Conservation (phyloP, 2,329 filamentous ascomycete species). For the Aspergillus fructus region DNA sequence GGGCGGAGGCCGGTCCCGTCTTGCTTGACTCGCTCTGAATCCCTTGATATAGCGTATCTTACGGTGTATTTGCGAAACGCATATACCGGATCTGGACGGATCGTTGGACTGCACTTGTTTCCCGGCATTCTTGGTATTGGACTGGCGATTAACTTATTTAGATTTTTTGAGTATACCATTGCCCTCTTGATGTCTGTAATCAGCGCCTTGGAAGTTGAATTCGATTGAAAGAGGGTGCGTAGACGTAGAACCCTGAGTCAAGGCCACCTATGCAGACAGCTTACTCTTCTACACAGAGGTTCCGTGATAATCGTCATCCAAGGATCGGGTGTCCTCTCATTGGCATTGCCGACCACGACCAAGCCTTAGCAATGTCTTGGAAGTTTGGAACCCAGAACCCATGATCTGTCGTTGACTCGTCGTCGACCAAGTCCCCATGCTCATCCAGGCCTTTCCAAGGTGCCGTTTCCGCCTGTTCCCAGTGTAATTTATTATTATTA, state of each 20-base stretch:
- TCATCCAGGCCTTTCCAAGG: no score
- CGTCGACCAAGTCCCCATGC: no score
- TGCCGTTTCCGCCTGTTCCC: no score
- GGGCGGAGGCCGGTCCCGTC: not conserved
- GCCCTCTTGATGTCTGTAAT: no score
- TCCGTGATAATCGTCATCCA: not conserved
- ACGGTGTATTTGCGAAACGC: not conserved
- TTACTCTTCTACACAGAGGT: not conserved
- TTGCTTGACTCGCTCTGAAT: slow-evolving; percentile 3
- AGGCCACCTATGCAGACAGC: not conserved
- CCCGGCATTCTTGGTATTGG: not conserved
- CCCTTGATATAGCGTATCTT: not conserved
- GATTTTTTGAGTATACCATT: no score
- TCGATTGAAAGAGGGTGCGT: no score
- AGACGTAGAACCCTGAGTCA: not conserved
- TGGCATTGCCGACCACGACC: not conserved
- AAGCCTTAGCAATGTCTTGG: not conserved
- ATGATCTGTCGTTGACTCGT: no score
- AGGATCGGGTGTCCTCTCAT: not conserved
- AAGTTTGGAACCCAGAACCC: no score
- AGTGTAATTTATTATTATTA: no score
- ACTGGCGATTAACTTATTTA: no score
- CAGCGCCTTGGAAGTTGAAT: no score
- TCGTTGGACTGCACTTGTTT: not conserved
- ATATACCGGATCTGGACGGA: slow-evolving; percentile 1